phyloP scores from a whole-genome alignment of 495 filamentous ascomycete genomes.

The Xylaria cubensis region DNA sequence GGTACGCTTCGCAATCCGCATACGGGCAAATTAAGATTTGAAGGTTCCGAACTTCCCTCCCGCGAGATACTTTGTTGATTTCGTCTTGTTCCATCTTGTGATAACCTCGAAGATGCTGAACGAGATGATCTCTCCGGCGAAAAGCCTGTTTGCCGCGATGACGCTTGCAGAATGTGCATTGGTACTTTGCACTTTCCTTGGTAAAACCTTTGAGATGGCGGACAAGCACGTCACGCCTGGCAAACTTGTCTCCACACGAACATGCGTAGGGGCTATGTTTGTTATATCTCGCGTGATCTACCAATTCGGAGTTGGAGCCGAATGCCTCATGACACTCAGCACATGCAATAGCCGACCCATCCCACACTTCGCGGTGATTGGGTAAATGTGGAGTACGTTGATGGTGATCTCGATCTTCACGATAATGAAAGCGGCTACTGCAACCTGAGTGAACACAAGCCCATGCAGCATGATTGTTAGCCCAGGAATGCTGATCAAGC shows the following conservation, averaged over 20 bases:
- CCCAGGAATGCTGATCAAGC: background rate
- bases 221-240: constrained; percentile 36
- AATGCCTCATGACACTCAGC: constrained; percentile 31
- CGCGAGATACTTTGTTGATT: constrained; percentile 26
- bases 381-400: background rate
- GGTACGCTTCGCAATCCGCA: constrained; percentile 26
- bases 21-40: constrained; percentile 20
- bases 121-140: constrained; percentile 45
- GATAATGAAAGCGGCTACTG: background rate
- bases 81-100: constrained; percentile 39
- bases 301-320: background rate
- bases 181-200: constrained; percentile 24
- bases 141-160: constrained; percentile 46
- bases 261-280: constrained; percentile 32
- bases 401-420: background rate
- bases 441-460: background rate
- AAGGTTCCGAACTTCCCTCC: background rate
- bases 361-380: constrained; percentile 21
- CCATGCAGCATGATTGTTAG: background rate
- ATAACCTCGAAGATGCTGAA: constrained; percentile 46
- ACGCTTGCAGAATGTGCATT: constrained; percentile 43
- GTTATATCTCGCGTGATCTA: constrained; percentile 16
- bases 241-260: constrained; percentile 38
- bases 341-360: constrained; percentile 19
- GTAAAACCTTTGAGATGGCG: constrained; percentile 38